A percentile compares a stretch with the other conserved stretches of the same genome.
Conservation (phyloP, 257 asterid species). For the Solanum infundibuliforme region DNA sequence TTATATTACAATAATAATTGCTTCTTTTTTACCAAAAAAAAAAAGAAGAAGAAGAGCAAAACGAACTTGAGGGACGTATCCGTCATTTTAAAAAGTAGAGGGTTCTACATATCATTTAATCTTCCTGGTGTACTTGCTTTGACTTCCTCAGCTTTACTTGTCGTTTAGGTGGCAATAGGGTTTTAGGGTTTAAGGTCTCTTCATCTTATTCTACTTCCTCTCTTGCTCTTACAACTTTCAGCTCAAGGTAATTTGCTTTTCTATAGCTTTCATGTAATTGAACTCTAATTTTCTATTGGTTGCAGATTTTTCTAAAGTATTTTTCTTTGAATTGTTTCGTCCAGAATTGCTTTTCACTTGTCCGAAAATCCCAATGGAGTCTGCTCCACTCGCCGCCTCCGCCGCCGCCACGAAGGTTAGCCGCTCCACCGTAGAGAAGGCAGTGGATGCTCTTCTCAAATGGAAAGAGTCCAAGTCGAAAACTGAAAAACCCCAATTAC, state of each 20-base stretch:
- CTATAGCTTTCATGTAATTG: background rate
- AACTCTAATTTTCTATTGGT: background rate
- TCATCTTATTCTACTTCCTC: background rate
- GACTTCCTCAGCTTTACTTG: background rate
- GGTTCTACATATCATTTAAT: background rate
- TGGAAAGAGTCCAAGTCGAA: constrained; percentile 41
- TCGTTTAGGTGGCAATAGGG: background rate
- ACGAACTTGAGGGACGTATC: background rate
- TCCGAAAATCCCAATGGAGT: background rate
- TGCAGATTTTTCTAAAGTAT: background rate
- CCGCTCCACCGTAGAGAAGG: constrained; percentile 20
- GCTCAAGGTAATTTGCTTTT: background rate
- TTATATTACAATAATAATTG: background rate
- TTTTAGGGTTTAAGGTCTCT: background rate
- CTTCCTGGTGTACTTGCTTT: background rate
- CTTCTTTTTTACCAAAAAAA: too few relatives aligned
- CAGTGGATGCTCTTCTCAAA: constrained; percentile 48
- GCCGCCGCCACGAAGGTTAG: constrained; percentile 9
- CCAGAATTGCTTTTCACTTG: background rate
- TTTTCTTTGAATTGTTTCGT: background rate
- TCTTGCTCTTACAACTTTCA: background rate
- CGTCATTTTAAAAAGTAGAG: background rate
- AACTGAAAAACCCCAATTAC: constrained; percentile 46
- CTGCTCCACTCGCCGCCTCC: constrained; percentile 2
- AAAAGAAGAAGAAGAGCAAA: background rate